These are phyloP conservation scores for Solanum bulbocastanum DNA, from an alignment of 257 asterid species.

Conservation along the genomic window DNA sequence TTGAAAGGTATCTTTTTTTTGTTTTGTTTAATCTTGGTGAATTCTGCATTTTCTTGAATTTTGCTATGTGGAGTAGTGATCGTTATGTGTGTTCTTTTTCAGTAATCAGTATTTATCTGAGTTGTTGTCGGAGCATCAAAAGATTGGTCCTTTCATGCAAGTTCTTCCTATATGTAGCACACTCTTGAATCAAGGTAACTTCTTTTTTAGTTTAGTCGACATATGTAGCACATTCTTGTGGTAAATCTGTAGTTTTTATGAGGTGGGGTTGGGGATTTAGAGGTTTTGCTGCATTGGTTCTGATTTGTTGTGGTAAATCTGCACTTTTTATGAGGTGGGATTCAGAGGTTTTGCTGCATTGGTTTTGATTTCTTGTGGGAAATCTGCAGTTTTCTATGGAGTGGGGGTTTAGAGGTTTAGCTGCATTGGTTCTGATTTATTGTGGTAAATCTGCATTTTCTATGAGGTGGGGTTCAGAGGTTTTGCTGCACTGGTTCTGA, in stretches of 20 bases:
- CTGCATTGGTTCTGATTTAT: neutral
- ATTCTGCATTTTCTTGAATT: neutral
- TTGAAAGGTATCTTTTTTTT: conserved; percentile 40
- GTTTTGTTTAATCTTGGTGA: neutral
- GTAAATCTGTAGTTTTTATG: neutral
- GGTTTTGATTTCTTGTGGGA: neutral
- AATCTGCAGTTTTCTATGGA: neutral
- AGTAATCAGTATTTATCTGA: conserved; percentile 88
- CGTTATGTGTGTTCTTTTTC: neutral
- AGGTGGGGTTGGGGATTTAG: neutral
- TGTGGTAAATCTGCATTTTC: neutral
- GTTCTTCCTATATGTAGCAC: conserved; percentile 84
- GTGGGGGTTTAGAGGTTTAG: neutral
- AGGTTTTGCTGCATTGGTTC: neutral
- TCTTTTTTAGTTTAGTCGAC: neutral
- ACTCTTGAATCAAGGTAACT: conserved; percentile 80
- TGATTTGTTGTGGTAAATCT: neutral
- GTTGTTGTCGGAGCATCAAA: conserved; percentile 90
- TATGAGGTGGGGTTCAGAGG: neutral
- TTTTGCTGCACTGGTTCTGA: neutral
- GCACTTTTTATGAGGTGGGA: neutral
- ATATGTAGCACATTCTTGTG: conserved; percentile 59
- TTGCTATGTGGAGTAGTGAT: neutral
- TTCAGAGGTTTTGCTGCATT: neutral
- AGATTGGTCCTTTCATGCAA: conserved; percentile 94